Base-by-base conservation (phyloP, 2,329 filamentous ascomycete species). In the Phialemoniopsis sp. region DNA sequence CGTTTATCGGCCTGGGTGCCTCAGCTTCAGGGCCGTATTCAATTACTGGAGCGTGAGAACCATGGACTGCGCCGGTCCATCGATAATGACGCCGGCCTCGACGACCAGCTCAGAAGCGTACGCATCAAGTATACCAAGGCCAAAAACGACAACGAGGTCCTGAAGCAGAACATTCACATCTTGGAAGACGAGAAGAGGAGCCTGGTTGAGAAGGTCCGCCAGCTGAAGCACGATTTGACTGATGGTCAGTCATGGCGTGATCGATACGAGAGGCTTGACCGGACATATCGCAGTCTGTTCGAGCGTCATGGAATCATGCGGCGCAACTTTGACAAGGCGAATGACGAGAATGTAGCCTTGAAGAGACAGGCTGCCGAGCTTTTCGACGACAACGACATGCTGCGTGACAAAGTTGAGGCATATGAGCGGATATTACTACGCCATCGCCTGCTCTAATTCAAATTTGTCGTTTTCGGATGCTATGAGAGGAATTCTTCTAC, bases 31-130 rank as follows among this genome's bases (percentile, higher is more conserved):
- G 52, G 50, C n/a, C 58, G 65, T 41, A 54, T 67, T 38, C 51
- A 49, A 28, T 45, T 52, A 9, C 59, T 72, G 5, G 45, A 50
- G 3, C 55, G 56, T 13, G 64, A 70, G 26, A 70, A 70, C 45
- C 52, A 57, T 13, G 52, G 57, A 8, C 57, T 72, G 5, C 60
- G 65, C 12, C 58, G 56, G n/a, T 55, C 58, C 7, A 44, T 62
- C 29, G 63, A 67, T 21, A 57, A 49, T 19, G 48, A 51, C 2
- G 49, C 57, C n/a, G 56, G 57, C 15, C 44, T 51, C 37, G 52
- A 58, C 3, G 47, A 50, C 35, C 57, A 53, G 29, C 54, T 60
- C 19, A 58, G 61, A 19, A 53, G 52, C 33, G 47, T 67, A 10
- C 54, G 57, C 4, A 46, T 56, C 42, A 60, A 59, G 44, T 47